Evolutionary conservation across 257 asterid genomes (phyloP), one percentile per base, ranked within the genome.

Genomic region (Avicennia marina): DNA sequence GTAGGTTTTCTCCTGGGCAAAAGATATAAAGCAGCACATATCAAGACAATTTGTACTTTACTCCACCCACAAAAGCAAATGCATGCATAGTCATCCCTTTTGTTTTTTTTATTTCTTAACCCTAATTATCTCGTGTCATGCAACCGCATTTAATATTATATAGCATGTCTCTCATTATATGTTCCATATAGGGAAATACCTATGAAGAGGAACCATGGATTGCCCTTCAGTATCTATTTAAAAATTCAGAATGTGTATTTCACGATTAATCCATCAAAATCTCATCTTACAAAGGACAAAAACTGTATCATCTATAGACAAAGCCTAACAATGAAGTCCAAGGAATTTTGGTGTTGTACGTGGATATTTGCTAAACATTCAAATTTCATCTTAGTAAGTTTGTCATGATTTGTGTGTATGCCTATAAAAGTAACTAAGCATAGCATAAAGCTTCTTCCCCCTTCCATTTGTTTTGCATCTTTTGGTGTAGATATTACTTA

Each of bases 31-130:
- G 84, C 83, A 47, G 97, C 94, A 41, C 86, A 86, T 67, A 71
- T 89, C 86, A 95, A 36, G 97, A 89, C 44, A 66, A 83, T 76
- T 89, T 94, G 24, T 94, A 94, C 56, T 70, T 89, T 72, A 76
- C 80, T 75, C 87, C 95, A 53, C 44, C 81, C 36, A 79, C 97
- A 48, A 93, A 86, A 69, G n/a, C n/a, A n/a, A n/a, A n/a, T n/a
- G n/a, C n/a, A n/a, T n/a, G 94, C 68, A 54, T 64, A 40, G 47
- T 62, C 60, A 48, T 46, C 31, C 48, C 61, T 48, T 38, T 64
- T 42, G 20, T 16, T 62, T 25, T 9, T 31, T 22, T 59, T 46
- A 62, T 34, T 22, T 19, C 1, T 50, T 36, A 21, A 7, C 54
- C 33, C 33, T 20, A 50, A 42, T 41, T 8, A 40, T 50, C 56